Evolutionary conservation across 2,329 filamentous ascomycete genomes (phyloP).

Genomic region (Myriosclerotinia scirpicola): DNA sequence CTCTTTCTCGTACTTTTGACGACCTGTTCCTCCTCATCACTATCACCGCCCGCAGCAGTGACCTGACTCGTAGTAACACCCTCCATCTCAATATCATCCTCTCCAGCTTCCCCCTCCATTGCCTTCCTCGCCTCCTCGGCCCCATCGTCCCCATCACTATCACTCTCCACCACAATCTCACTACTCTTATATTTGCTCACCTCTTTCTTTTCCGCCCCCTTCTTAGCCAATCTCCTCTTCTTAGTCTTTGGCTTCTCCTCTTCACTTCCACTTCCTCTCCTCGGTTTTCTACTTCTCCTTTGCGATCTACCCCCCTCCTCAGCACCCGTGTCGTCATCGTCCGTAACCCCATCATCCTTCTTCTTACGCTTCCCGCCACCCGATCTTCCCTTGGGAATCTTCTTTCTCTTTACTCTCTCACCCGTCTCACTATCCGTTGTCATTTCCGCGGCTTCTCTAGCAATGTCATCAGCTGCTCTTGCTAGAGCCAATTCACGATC

Average conservation of each 20-base stretch:
- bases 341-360: slow-evolving; percentile 41
- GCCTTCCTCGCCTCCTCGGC: slow-evolving; percentile 34
- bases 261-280: slow-evolving; percentile 38
- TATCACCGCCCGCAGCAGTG: slow-evolving; percentile 11
- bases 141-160: slow-evolving; percentile 40
- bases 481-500: slow-evolving; percentile 71
- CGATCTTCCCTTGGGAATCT: slow-evolving; percentile 50
- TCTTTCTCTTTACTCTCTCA: slow-evolving; percentile 77
- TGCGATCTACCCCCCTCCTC: slow-evolving; percentile 28
- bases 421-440: slow-evolving; percentile 81
- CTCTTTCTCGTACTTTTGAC: slow-evolving; percentile 32
- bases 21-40: slow-evolving; percentile 36
- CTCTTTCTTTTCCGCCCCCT: slow-evolving; percentile 33
- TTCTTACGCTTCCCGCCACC: slow-evolving; percentile 46
- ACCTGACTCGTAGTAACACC: slow-evolving; percentile 13
- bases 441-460: slow-evolving; percentile 71
- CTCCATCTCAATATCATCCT: slow-evolving; percentile 28
- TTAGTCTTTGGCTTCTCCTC: slow-evolving; percentile 42
- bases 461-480: slow-evolving; percentile 68
- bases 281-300: slow-evolving; percentile 27
- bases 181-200: slow-evolving; percentile 41
- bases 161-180: slow-evolving; percentile 42
- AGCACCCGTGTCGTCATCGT: slow-evolving; percentile 39
- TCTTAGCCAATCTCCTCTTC: slow-evolving; percentile 41
- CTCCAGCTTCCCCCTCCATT: slow-evolving; percentile 30